Evolutionary conservation across 2,329 filamentous ascomycete species (phyloP).

Genomic region (Colletotrichum sp.): DNA sequence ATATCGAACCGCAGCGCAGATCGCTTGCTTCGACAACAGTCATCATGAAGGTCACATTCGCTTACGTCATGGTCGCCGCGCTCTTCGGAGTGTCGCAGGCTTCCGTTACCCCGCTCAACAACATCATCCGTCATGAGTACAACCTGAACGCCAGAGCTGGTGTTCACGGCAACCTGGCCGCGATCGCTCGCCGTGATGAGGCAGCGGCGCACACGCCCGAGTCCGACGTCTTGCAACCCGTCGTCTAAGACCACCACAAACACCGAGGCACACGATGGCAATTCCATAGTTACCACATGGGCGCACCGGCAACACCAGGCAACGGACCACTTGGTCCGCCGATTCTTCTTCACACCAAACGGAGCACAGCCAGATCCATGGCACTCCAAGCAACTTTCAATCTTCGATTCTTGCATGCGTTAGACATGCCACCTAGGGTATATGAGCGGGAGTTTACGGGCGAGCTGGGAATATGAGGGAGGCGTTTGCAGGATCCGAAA

Average conservation of each 20-base stretch:
- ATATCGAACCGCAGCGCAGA: neutral
- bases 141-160: conserved; percentile 17
- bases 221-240: neutral
- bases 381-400: neutral
- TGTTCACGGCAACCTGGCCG: neutral
- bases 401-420: conserved; percentile 7
- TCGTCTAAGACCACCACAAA: neutral
- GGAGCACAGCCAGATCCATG: neutral
- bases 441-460: neutral
- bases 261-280: neutral
- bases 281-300: neutral
- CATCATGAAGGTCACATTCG: conserved; percentile 13
- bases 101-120: conserved; percentile 15
- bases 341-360: neutral
- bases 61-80: neutral
- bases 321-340: neutral
- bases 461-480: neutral
- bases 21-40: neutral
- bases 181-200: neutral
- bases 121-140: conserved; percentile 20
- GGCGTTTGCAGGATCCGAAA: conserved; percentile 1
- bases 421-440: conserved; percentile 7
- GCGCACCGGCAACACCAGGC: neutral
- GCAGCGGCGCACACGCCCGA: neutral
- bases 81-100: conserved; percentile 13